These are phyloP conservation scores for Sphagnurus paluster DNA, from an alignment of 1,284 basidiomycete species.

Conservation along the genomic window DNA sequence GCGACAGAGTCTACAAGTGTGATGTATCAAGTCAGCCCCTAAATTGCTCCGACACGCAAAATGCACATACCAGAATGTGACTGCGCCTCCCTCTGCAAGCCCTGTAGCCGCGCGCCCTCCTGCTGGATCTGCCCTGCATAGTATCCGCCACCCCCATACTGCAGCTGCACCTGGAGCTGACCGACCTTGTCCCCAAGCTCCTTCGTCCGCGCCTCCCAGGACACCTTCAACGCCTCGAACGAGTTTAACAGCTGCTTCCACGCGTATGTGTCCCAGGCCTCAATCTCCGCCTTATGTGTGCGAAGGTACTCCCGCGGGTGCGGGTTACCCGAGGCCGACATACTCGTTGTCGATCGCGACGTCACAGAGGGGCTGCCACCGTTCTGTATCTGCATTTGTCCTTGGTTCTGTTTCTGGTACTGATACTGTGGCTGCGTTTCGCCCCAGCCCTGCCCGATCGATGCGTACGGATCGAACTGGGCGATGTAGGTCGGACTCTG, in stretches of 20 bases:
- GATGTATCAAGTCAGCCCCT: not conserved
- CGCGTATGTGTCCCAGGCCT: constrained; percentile 55
- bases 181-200: constrained; percentile 43
- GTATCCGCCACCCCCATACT: constrained; percentile 37
- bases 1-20: constrained; percentile 46
- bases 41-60: not conserved
- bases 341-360: constrained; percentile 17
- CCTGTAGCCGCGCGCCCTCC: constrained; percentile 48
- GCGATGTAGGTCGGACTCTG: constrained; percentile 43
- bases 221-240: constrained; percentile 52
- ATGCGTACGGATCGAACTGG: constrained; percentile 57
- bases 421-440: constrained; percentile 24
- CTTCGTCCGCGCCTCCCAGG: constrained; percentile 50
- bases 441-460: constrained; percentile 39
- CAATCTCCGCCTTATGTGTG: constrained; percentile 51
- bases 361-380: constrained; percentile 19
- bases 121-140: constrained; percentile 47
- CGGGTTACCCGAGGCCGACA: constrained; percentile 36
- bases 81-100: constrained; percentile 51
- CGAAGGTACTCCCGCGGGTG: constrained; percentile 61
- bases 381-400: constrained; percentile 18
- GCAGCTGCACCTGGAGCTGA: constrained; percentile 43
- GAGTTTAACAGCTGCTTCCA: constrained; percentile 58
- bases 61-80: constrained; percentile 43
- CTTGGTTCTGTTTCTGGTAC: too few relatives aligned